Percentiles rank a stretch among this genome's conserved stretches.
phyloP scores from a whole-genome alignment of 2,329 filamentous ascomycete genomes.

The Colletotrichum sp. region DNA sequence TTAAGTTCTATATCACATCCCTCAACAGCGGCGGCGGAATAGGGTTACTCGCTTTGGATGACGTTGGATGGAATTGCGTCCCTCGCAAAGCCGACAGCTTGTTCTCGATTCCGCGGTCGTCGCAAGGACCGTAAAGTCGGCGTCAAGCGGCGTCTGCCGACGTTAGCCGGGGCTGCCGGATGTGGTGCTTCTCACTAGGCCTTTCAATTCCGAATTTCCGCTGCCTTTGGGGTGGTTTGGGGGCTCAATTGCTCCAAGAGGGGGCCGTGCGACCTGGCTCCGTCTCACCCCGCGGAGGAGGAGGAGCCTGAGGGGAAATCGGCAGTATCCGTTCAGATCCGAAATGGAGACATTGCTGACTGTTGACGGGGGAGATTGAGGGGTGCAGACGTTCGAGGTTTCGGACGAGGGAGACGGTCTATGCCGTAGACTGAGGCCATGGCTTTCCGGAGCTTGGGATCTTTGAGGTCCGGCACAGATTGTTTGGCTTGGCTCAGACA shows the following conservation, averaged over 20 bases:
- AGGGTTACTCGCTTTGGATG: neutral
- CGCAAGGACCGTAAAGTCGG: neutral
- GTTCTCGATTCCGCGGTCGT: constrained; percentile 6
- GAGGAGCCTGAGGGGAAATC: neutral
- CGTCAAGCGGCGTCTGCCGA: constrained; percentile 21
- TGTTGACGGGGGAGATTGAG: neutral
- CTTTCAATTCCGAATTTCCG: constrained; percentile 14
- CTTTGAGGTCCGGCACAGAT: neutral
- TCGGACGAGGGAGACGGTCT: neutral
- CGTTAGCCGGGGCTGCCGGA: constrained; percentile 10
- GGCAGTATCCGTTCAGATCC: neutral
- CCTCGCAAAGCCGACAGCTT: constrained; percentile 6
- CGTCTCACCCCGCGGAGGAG: neutral
- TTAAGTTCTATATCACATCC: neutral
- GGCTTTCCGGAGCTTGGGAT: neutral
- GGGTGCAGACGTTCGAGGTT: neutral
- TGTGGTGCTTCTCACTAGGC: neutral
- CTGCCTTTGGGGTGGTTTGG: neutral
- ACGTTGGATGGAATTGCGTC: neutral
- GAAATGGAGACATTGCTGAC: neutral
- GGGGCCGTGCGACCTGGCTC: neutral
- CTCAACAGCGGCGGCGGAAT: neutral
- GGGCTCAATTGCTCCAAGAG: neutral
- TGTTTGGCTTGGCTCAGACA: neutral
- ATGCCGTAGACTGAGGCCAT: neutral